Percentiles rank a stretch among this genome's conserved stretches.
phyloP scores from a whole-genome alignment of 106 monocot species.

The Gastrodia elata region DNA sequence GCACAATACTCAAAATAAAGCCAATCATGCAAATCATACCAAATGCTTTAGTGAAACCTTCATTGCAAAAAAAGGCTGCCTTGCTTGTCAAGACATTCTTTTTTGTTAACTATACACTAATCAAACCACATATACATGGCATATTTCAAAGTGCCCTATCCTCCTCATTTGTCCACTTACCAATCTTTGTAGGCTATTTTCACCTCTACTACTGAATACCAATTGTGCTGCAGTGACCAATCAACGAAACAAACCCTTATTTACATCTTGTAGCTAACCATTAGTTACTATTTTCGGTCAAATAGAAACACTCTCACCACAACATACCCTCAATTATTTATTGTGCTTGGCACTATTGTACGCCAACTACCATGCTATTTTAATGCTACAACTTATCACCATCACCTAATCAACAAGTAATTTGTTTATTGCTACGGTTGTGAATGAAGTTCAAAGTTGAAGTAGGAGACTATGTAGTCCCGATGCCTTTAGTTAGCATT shows the following conservation, averaged over 20 bases:
- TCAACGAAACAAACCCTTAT: not conserved
- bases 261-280: not conserved
- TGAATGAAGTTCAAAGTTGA: not conserved
- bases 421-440: not conserved
- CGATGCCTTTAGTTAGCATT: not conserved
- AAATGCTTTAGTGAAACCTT: not conserved
- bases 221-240: not conserved
- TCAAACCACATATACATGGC: not conserved
- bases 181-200: not conserved
- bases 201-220: not conserved
- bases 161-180: not conserved
- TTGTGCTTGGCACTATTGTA: not conserved
- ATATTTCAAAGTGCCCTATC: not conserved
- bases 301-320: not conserved
- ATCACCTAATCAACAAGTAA: not conserved
- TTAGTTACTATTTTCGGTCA: not conserved
- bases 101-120: not conserved
- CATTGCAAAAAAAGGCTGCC: not conserved
- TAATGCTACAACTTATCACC: not conserved
- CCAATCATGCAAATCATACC: not conserved
- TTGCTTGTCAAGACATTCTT: not conserved
- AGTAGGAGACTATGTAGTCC: not conserved
- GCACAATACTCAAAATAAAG: too few relatives aligned
- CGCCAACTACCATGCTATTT: not conserved
- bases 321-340: not conserved